Percentiles rank a stretch among this genome's conserved stretches.
phyloP scores from a whole-genome alignment of 768 basidiomycete species.

The Lactarius sp. region DNA sequence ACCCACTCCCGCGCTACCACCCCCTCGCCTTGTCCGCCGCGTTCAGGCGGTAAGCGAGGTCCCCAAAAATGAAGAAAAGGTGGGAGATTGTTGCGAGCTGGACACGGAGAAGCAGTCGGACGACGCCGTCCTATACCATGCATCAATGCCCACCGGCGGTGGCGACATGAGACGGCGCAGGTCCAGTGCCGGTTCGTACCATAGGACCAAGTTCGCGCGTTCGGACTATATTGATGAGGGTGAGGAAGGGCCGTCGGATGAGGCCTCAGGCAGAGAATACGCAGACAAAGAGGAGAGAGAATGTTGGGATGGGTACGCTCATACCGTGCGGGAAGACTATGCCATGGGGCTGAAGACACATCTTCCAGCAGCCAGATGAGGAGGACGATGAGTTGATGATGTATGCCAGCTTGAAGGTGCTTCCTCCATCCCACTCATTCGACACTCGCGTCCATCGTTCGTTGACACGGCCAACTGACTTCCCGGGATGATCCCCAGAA shows the following conservation, averaged over 20 bases:
- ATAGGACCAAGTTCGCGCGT: conserved; percentile 17
- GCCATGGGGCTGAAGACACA: conserved; percentile 22
- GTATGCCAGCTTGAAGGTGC: conserved; percentile 45
- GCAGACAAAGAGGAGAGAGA: conserved; percentile 21
- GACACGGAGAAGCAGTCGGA: not conserved
- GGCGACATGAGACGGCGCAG: conserved; percentile 33
- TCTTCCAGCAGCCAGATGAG: conserved; percentile 29
- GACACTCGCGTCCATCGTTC: too few relatives aligned
- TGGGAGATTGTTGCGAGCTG: conserved; percentile 30
- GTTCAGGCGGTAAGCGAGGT: conserved; percentile 31
- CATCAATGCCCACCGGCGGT: not conserved
- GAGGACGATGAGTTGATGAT: conserved; percentile 62
- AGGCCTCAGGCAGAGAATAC: conserved; percentile 12
- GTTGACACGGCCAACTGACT: too few relatives aligned
- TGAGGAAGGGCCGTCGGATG: conserved; percentile 30
- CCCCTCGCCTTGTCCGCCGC: too few relatives aligned
- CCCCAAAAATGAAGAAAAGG: too few relatives aligned
- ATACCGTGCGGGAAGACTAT: not conserved
- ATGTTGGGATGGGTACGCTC: not conserved
- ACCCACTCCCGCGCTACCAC: too few relatives aligned
- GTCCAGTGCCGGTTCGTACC: conserved; percentile 18
- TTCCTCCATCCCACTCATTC: not conserved
- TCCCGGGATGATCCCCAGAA: conserved; percentile 41
- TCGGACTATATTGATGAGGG: conserved; percentile 44
- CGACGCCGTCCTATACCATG: not conserved